Evolutionary conservation across 108 stramenopile genomes (phyloP), one percentile per base, ranked within the genome.

Genomic region (Nannochloropsis gaditana): DNA sequence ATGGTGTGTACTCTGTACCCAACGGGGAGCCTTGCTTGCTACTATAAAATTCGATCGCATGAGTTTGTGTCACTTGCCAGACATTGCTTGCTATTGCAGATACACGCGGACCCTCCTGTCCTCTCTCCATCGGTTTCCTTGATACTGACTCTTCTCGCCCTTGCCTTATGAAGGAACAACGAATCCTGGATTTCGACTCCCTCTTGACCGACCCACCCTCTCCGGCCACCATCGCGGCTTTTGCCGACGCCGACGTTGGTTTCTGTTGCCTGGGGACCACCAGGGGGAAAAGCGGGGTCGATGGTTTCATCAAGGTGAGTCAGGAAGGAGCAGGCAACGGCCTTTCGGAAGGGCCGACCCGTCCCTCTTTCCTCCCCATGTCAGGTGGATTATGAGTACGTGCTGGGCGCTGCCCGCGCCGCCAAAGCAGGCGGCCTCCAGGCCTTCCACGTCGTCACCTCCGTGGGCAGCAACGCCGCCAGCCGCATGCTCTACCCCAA

Each of bases 201-300:
- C 59, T 73, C 5, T n/a, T 73, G 15, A n/a, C 59, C 59, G 59
- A 73, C n/a, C 1, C 59, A n/a, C 59, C 59, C n/a, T 73, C 59
- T 73, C 59, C 59, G 15, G 8, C 59, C n/a, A n/a, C 59, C 6
- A 8, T 6, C n/a, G 59, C 59, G 15, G 59, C 59, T n/a, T 73
- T 73, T 73, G 1, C 59, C 59, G 59, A n/a, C 19, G 59, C 59
- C 3, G 59, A 73, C 3, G 59, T 73, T 4, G 59, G 59, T 2
- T 73, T 73, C 8, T 73, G 59, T n/a, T 73, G 59, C 59, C n/a
- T 73, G 59, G 59, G 59, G 59, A 73, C 59, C 19, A 73, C 59
- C 19, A 73, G 59, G 59, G 59, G 59, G 8, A 73, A 73, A n/a
- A 73, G 59, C 6, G 59, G 59, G n/a, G 59, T 73, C 19, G 59